Conservation (phyloP, 1,284 basidiomycete species). For the Cutaneotrichosporon cyanovorans region DNA sequence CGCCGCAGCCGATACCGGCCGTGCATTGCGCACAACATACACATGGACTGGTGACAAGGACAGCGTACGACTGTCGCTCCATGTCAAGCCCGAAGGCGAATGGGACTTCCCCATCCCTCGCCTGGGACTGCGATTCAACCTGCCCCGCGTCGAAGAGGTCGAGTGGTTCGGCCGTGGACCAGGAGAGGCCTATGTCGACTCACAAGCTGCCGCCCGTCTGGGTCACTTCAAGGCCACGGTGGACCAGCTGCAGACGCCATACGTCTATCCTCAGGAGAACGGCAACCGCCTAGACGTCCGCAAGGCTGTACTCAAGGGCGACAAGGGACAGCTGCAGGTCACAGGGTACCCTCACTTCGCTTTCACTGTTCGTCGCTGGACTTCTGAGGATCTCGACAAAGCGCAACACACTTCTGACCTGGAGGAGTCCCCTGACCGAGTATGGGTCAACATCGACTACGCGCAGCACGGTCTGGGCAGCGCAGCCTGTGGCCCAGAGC, state of each 20-base stretch:
- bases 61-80: constrained; percentile 4
- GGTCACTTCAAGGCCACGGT: constrained; percentile 6
- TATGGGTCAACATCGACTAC: constrained; percentile 19
- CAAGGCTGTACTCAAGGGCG: constrained; percentile 7
- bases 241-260: constrained; percentile 19
- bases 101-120: constrained; percentile 17
- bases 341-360: neutral
- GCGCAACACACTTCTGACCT: constrained; percentile 14
- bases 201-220: constrained; percentile 1
- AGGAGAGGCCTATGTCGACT: constrained; percentile 18
- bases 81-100: constrained; percentile 12
- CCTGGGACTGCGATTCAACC: constrained; percentile 12
- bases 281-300: constrained; percentile 13
- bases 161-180: constrained; percentile 18
- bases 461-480: constrained; percentile 11
- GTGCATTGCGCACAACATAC: constrained; percentile 15
- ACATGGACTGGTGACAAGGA: constrained; percentile 9
- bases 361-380: constrained; percentile 19
- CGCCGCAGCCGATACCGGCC: constrained; percentile 12
- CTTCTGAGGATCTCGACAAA: constrained; percentile 10
- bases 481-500: neutral
- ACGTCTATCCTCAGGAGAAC: constrained; percentile 23
- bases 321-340: neutral
- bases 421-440: constrained; percentile 5
- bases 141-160: constrained; percentile 10